Evolutionary conservation across 2,329 filamentous ascomycete genomes (phyloP), one percentile per base, ranked within the genome.

Genomic region (Aureobasidium sp.): DNA sequence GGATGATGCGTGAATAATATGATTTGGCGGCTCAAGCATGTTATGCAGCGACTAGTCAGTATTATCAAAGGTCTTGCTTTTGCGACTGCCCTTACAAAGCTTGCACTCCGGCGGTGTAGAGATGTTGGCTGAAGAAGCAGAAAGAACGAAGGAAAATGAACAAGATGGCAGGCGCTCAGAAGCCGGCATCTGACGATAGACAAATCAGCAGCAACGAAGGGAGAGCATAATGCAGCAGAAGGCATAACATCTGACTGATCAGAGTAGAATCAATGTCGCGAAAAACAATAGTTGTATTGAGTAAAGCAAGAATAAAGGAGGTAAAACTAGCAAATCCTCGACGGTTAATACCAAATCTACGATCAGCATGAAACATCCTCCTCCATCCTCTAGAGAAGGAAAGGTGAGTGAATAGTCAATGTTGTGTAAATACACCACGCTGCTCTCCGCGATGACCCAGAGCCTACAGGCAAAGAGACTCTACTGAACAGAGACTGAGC

Each of bases 301-400:
- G 51, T 55, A 32, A 32, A 42, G 23, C 23, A 55, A 42, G 26
- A 42, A 55, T 42, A 55, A 55, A 55, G 51, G 51, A 55, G 51
- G 51, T 55, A 55, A 55, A 55, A 55, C 51, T 55, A 55, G 51
- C 51, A 41, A n/a, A 55, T 55, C 51, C 32, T 29, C 13, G 51
- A 55, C 27, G 36, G 36, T 29, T 12, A 8, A 41, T 2, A 55
- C 36, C 51, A 55, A 20, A 42, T 42, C 26, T 26, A 26, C 7
- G 51, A 55, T 55, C 41, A 55, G 51, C 51, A 55, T 15, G 51
- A 55, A 55, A 55, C 51, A 42, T 55, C 51, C 51, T 26, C 51
- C 51, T 55, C 26, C 41, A 32, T 55, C 26, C 51, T 32, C 51
- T 23, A 23, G 29, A 32, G 51, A 29, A 55, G 37, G 37, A 55